A percentile compares a stretch with the other conserved stretches of the same genome.
Conservation (phyloP, 2,329 filamentous ascomycete genomes). For the Elsinoe australis region DNA sequence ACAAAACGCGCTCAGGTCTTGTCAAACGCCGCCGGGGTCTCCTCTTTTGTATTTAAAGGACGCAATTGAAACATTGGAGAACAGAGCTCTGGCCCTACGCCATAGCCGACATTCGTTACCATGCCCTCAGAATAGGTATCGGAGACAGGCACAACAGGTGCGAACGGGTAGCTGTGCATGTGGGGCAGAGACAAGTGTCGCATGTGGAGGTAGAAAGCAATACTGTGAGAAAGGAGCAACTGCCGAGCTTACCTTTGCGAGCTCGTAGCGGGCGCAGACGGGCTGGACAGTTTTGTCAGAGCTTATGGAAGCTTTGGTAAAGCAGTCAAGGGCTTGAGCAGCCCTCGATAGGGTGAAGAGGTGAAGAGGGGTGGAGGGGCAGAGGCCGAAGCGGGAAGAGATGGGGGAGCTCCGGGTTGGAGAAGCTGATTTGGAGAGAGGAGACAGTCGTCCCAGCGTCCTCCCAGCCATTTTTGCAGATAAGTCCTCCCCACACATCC, state of each 20-base stretch:
- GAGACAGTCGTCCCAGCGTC: no score
- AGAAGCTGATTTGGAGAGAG: no score
- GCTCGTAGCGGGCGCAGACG: background rate
- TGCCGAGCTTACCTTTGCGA: background rate
- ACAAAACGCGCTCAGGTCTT: no score
- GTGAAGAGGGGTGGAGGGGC: constrained; percentile 7
- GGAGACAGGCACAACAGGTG: background rate
- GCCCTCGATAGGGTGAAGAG: constrained; percentile 1
- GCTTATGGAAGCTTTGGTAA: constrained; percentile 13
- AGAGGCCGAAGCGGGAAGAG: background rate
- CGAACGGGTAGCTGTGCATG: constrained; percentile 10
- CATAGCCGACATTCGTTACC: background rate
- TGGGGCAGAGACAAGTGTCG: constrained; percentile 15
- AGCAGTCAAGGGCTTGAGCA: background rate
- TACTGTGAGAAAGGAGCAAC: constrained; percentile 7
- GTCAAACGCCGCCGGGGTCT: background rate
- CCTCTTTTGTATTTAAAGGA: constrained; percentile 4
- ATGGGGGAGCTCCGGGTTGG: background rate
- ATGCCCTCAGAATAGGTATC: background rate
- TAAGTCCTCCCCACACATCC: constrained; percentile 1
- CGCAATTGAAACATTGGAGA: constrained; percentile 12
- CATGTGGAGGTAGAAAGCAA: constrained; percentile 7
- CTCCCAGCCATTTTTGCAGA: no score
- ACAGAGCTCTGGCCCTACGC: constrained; percentile 2
- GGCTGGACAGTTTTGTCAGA: constrained; percentile 13